phyloP scores from a whole-genome alignment of 257 asterid species.

The Primulina eburnea region DNA sequence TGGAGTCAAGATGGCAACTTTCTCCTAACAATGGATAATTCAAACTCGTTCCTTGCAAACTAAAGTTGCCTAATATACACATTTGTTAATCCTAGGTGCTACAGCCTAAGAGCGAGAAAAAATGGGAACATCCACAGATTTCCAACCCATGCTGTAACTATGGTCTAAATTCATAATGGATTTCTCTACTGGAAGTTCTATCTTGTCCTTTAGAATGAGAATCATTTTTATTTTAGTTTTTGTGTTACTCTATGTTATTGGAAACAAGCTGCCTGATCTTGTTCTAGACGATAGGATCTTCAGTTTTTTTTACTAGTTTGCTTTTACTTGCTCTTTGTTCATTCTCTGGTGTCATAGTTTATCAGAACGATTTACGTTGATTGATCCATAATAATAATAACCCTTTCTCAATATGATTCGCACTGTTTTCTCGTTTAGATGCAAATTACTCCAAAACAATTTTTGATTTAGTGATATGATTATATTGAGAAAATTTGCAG shows the following conservation, averaged over 20 bases:
- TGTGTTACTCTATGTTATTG: slow-evolving; percentile 16
- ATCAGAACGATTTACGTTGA: slow-evolving; percentile 20
- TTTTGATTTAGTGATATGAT: slow-evolving; percentile 4
- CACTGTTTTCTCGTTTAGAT: not conserved
- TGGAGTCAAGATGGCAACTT: not conserved
- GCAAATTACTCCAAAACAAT: not conserved
- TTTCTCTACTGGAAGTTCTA: not conserved
- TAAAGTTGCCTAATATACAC: not conserved
- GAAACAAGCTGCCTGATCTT: not conserved
- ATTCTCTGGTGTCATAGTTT: slow-evolving; percentile 22
- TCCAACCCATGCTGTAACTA: not conserved
- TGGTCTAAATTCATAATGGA: not conserved
- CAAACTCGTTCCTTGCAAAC: not conserved
- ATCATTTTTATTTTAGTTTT: slow-evolving; percentile 8
- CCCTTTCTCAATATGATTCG: not conserved
- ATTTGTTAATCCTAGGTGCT: not conserved
- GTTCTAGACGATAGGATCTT: slow-evolving; percentile 9
- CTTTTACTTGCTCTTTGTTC: not conserved
- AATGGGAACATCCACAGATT: not conserved
- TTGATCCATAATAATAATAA: slow-evolving; percentile 5
- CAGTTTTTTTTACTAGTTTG: slow-evolving; percentile 9
- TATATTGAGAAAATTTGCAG: too few species aligned
- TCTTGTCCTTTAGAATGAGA: slow-evolving; percentile 3
- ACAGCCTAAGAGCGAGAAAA: not conserved
- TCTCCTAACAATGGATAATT: not conserved